These are phyloP conservation scores for Discostella pseudostelligera DNA, from an alignment of 108 stramenopile genomes.

Conservation along the genomic window DNA sequence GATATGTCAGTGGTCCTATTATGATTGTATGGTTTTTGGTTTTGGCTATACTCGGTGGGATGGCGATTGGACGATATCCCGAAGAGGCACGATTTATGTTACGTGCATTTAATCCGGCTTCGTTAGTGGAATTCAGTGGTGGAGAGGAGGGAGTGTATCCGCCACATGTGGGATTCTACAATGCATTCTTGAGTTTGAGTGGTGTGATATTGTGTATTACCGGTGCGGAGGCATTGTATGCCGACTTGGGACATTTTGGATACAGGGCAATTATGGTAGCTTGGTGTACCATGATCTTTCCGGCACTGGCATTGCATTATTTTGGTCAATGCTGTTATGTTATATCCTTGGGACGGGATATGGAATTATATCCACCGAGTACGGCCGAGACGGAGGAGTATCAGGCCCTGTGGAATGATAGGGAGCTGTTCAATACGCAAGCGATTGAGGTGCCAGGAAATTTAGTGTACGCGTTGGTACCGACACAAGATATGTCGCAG, in stretches of 20 bases:
- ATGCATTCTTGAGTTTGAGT: background rate
- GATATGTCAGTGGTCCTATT: background rate
- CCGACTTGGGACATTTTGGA: conserved; percentile 6
- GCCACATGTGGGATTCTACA: conserved; percentile 4
- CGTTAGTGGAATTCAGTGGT: background rate
- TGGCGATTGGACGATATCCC: background rate
- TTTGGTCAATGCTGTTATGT: conserved; percentile 6
- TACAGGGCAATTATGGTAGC: background rate
- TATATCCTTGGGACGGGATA: background rate
- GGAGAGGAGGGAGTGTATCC: background rate
- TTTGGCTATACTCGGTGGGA: background rate
- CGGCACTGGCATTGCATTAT: conserved; percentile 5
- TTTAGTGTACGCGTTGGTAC: conserved; percentile 4
- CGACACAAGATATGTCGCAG: conserved; percentile 1
- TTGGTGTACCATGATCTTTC: background rate
- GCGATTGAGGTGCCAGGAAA: conserved; percentile 5
- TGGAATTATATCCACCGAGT: background rate
- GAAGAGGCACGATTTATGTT: background rate
- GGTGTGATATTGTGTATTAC: conserved; percentile 7
- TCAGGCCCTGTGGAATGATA: background rate
- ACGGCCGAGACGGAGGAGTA: background rate
- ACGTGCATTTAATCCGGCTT: conserved; percentile 4
- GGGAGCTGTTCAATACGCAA: conserved; percentile 8
- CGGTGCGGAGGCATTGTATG: conserved; percentile 8
- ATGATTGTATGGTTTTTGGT: conserved; percentile 4